phyloP scores from a whole-genome alignment of 1,139 yeast species.

The Scheffersomyces quercinus region DNA sequence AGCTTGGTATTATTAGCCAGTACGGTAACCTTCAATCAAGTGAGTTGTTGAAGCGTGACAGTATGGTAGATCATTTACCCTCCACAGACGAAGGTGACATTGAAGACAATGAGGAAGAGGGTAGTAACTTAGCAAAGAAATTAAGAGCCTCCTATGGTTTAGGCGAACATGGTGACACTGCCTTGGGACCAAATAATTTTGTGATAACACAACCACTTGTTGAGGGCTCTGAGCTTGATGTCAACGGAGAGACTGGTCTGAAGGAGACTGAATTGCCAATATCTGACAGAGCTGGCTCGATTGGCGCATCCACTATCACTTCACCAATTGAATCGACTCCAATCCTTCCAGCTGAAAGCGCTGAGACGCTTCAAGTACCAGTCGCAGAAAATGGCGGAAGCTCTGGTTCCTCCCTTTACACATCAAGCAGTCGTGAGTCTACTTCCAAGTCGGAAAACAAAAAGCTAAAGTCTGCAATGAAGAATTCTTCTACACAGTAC shows the following conservation, averaged over 20 bases:
- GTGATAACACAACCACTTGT: too few relatives aligned
- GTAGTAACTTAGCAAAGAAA: conserved; percentile 23
- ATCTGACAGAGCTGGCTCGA: neutral
- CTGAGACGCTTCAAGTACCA: conserved; percentile 18
- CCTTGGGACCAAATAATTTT: conserved; percentile 17
- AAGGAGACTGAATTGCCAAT: conserved; percentile 1
- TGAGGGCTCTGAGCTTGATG: conserved; percentile 21
- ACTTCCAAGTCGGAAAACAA: conserved; percentile 14
- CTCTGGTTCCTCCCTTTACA: conserved; percentile 33
- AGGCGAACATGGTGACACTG: conserved; percentile 11
- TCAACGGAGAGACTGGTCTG: conserved; percentile 19
- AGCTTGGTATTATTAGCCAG: conserved; percentile 24
- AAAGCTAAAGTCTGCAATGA: conserved; percentile 69
- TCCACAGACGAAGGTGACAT: conserved; percentile 13
- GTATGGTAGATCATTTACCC: conserved; percentile 6
- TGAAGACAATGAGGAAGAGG: conserved; percentile 22
- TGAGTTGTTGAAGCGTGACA: conserved; percentile 11
- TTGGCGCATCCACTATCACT: too few relatives aligned
- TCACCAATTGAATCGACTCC: neutral
- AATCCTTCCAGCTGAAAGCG: conserved; percentile 5
- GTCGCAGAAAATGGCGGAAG: conserved; percentile 13
- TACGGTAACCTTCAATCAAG: conserved; percentile 16
- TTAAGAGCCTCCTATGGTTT: conserved; percentile 22
- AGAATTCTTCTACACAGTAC: conserved; percentile 40
- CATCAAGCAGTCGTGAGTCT: conserved; percentile 30